Evolutionary conservation across 176 grass and related monocot genomes (phyloP).

Genomic region (Coix lacrymajobi): DNA sequence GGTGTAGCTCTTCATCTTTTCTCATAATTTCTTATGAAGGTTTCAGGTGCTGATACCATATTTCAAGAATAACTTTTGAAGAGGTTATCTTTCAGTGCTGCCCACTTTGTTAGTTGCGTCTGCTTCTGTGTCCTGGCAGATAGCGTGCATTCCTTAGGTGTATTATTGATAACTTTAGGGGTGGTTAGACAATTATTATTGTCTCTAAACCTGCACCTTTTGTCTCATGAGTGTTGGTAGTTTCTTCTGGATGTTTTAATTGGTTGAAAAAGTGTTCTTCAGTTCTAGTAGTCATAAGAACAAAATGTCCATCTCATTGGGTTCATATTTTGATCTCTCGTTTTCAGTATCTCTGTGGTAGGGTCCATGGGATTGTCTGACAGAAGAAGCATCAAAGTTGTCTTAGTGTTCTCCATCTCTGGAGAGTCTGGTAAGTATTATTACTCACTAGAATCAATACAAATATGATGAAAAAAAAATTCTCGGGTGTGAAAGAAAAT

Average conservation of each 20-base stretch:
- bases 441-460: neutral
- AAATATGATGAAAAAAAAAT: neutral
- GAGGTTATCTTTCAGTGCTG: slow-evolving; percentile 11
- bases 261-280: neutral
- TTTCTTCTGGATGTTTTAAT: slow-evolving; percentile 4
- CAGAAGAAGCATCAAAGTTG: neutral
- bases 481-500: neutral
- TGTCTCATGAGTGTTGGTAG: slow-evolving; percentile 1
- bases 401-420: neutral
- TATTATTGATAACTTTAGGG: slow-evolving; percentile 34
- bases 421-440: neutral
- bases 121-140: neutral
- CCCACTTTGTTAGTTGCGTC: slow-evolving; percentile 16
- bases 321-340: slow-evolving; percentile 2
- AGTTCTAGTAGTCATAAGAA: neutral
- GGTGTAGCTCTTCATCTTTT: neutral
- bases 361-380: neutral
- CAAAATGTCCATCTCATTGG: neutral
- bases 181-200: slow-evolving; percentile 17
- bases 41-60: neutral
- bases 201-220: slow-evolving; percentile 21
- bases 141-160: slow-evolving; percentile 18
- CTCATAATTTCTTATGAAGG: neutral
- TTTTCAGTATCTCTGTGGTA: neutral
- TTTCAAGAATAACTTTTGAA: slow-evolving; percentile 23